Percentiles rank a stretch among this genome's conserved stretches.
These are phyloP conservation scores for Fistulinella cinereoalba DNA, from an alignment of 1,284 basidiomycete genomes.

Conservation along the genomic window DNA sequence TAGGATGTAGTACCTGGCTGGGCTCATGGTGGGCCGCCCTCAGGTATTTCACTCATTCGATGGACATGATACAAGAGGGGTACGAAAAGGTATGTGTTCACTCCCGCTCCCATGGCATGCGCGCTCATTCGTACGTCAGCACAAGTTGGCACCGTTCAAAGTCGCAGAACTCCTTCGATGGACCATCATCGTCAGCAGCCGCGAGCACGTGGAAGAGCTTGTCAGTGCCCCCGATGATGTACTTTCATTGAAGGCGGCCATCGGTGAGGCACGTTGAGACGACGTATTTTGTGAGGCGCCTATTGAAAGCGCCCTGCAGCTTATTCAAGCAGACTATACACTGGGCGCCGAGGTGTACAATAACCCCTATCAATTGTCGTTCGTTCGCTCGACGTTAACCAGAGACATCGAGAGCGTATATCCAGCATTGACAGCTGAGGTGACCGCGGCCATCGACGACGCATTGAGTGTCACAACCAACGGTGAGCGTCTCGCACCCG, in stretches of 20 bases:
- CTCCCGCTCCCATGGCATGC: neutral
- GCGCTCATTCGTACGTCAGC: neutral
- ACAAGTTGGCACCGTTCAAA: constrained; percentile 38
- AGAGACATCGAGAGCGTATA: constrained; percentile 27
- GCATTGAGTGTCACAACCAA: constrained; percentile 9
- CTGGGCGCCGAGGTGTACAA: constrained; percentile 24
- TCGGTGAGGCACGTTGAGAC: constrained; percentile 31
- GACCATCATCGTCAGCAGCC: constrained; percentile 39
- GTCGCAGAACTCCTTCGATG: constrained; percentile 38
- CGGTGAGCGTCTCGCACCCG: constrained; percentile 12
- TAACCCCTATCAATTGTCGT: constrained; percentile 29
- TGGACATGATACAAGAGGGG: constrained; percentile 13
- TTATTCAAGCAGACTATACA: constrained; percentile 24
- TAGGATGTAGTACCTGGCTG: constrained; percentile 10
- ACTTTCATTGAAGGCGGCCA: constrained; percentile 37
- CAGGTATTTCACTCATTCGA: constrained; percentile 2
- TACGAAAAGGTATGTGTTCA: constrained; percentile 8
- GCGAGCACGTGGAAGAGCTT: constrained; percentile 41
- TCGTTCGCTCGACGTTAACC: constrained; percentile 29
- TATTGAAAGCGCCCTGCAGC: constrained; percentile 5
- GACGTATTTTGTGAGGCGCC: neutral
- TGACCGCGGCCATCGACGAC: constrained; percentile 29
- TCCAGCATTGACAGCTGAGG: constrained; percentile 33
- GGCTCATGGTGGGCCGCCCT: constrained; percentile 10
- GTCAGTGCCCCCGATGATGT: constrained; percentile 37